These are phyloP conservation scores for Nigrograna mackinnonii DNA, from an alignment of 2,329 filamentous ascomycete species.

Conservation along the genomic window DNA sequence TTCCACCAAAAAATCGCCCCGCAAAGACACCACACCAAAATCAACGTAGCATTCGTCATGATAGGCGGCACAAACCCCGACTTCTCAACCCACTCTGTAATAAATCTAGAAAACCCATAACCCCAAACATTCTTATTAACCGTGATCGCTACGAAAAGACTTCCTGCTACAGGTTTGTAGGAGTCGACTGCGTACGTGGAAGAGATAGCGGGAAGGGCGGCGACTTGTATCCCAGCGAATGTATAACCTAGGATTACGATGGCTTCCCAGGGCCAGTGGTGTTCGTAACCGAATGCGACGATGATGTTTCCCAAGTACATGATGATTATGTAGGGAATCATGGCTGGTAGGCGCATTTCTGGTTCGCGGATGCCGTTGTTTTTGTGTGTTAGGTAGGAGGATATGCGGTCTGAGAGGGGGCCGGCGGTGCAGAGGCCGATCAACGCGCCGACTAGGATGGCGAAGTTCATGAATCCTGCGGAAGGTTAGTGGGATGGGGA, in stretches of 20 bases:
- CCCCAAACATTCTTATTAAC: slow-evolving; percentile 69
- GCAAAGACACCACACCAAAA: slow-evolving; percentile 57
- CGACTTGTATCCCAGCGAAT: slow-evolving; percentile 61
- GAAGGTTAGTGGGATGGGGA: not conserved
- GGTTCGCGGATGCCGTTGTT: slow-evolving; percentile 62
- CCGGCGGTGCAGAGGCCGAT: slow-evolving; percentile 61
- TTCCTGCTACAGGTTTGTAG: slow-evolving; percentile 66
- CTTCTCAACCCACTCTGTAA: slow-evolving; percentile 55
- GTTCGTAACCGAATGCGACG: slow-evolving; percentile 57
- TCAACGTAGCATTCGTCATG: slow-evolving; percentile 62
- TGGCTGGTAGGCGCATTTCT: slow-evolving; percentile 60
- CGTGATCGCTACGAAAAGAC: slow-evolving; percentile 63
- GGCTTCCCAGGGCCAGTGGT: slow-evolving; percentile 57
- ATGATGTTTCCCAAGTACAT: slow-evolving; percentile 63
- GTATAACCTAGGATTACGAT: slow-evolving; percentile 63
- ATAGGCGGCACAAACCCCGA: slow-evolving; percentile 59
- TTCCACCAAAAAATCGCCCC: slow-evolving; percentile 61
- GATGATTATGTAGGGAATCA: slow-evolving; percentile 61
- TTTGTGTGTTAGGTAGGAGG: slow-evolving; percentile 53
- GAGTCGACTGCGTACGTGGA: slow-evolving; percentile 65
- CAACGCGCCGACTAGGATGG: slow-evolving; percentile 56
- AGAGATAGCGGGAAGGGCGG: slow-evolving; percentile 62
- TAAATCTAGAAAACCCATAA: slow-evolving; percentile 62
- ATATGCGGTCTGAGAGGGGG: slow-evolving; percentile 61
- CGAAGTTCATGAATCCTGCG: slow-evolving; percentile 59